phyloP scores from a whole-genome alignment of 495 filamentous ascomycete genomes.

The Evernia prunastri region DNA sequence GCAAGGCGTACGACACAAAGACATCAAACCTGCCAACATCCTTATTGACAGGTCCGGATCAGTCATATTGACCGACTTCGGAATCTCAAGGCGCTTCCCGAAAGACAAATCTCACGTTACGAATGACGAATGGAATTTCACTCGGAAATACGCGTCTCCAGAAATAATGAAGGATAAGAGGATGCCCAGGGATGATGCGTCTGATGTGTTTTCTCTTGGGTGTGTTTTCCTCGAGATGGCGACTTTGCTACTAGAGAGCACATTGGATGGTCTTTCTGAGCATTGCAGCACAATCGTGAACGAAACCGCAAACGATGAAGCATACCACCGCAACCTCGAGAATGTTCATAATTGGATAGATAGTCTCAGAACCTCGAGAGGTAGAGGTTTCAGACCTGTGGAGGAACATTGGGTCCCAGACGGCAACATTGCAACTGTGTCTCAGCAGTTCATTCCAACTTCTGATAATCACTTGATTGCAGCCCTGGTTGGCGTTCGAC shows the following conservation, averaged over 20 bases:
- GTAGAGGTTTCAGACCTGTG: not conserved
- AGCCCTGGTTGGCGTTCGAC: not conserved
- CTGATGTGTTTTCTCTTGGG: conserved; percentile 16
- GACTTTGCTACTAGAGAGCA: not conserved
- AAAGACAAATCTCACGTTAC: conserved; percentile 22
- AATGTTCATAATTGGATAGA: conserved; percentile 7
- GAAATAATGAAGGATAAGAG: conserved; percentile 2
- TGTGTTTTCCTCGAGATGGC: conserved; percentile 15
- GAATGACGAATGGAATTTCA: conserved; percentile 3
- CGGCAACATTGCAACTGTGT: no score
- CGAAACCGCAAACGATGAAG: not conserved
- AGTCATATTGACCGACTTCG: conserved; percentile 41
- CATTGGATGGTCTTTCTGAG: not conserved
- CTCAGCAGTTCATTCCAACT: not conserved
- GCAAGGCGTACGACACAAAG: conserved; percentile 37
- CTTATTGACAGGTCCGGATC: conserved; percentile 33
- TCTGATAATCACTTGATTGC: not conserved
- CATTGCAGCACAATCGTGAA: not conserved
- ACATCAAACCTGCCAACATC: conserved; percentile 45
- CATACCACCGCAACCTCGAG: conserved; percentile 1
- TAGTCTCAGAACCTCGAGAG: not conserved
- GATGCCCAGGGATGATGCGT: not conserved
- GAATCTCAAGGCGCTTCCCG: conserved; percentile 37
- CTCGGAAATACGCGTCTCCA: conserved; percentile 9
- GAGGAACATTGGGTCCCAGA: not conserved